Conservation (phyloP, 176 grass and related monocot species). For the Triticum turgidum region DNA sequence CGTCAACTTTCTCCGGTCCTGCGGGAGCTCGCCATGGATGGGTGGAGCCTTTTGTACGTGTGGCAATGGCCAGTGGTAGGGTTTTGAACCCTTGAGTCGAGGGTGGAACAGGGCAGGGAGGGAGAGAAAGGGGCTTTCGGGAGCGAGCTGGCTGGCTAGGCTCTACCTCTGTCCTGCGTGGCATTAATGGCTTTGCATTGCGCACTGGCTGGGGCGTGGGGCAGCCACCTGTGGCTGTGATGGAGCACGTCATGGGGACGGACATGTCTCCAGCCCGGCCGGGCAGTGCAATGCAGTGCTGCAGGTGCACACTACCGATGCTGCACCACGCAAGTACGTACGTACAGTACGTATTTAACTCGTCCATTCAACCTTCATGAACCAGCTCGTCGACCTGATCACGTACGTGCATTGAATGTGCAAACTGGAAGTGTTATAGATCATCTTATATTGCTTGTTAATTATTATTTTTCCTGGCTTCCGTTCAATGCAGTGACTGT, state of each 20-base stretch:
- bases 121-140: background rate
- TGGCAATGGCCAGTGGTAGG: background rate
- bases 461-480: background rate
- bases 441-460: background rate
- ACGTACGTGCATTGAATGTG: background rate
- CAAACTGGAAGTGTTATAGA: too few species aligned
- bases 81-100: background rate
- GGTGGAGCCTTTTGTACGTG: background rate
- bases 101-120: background rate
- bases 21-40: background rate
- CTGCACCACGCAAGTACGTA: background rate
- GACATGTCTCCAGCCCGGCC: background rate
- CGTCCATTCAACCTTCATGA: background rate
- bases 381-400: background rate
- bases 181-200: conserved; percentile 11
- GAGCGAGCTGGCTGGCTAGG: background rate
- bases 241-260: conserved; percentile 31
- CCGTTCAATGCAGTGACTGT: background rate
- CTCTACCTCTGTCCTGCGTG: background rate
- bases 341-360: background rate
- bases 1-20: background rate
- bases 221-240: conserved; percentile 4
- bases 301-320: background rate
- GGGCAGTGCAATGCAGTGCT: background rate
- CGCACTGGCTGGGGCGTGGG: background rate